phyloP scores from a whole-genome alignment of 164 flowering plant species.

The Liriodendron chinense region DNA sequence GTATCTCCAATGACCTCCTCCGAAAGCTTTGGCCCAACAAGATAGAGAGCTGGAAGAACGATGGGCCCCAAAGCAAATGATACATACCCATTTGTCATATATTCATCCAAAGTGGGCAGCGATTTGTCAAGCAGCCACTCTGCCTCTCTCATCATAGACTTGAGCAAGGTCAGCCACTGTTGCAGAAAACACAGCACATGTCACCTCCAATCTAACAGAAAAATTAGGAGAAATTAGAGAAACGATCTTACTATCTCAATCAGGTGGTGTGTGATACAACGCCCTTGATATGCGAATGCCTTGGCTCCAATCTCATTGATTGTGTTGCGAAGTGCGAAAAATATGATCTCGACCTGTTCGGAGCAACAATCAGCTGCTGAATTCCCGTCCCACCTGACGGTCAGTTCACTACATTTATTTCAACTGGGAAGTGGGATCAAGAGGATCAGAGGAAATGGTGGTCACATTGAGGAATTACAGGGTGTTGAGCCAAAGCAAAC shows the following conservation, averaged over 20 bases:
- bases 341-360: constrained; percentile 36
- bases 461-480: neutral
- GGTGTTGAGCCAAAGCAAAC: neutral
- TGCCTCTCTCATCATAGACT: constrained; percentile 35
- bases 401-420: neutral
- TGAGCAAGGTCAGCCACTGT: constrained; percentile 32
- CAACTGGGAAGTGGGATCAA: neutral
- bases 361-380: constrained; percentile 23
- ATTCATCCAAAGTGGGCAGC: constrained; percentile 29
- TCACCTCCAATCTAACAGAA: neutral
- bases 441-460: neutral
- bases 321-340: constrained; percentile 41
- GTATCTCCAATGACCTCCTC: constrained; percentile 20
- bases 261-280: constrained; percentile 45
- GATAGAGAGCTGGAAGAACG: constrained; percentile 28
- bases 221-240: neutral
- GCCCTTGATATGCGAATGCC: constrained; percentile 53
- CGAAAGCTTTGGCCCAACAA: constrained; percentile 27
- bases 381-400: constrained; percentile 30
- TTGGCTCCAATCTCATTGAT: constrained; percentile 60
- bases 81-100: constrained; percentile 22
- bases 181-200: neutral
- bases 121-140: constrained; percentile 25
- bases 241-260: constrained; percentile 51
- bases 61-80: constrained; percentile 39